These are phyloP conservation scores for Nemania bipapillata DNA, from an alignment of 2,329 filamentous ascomycete species.

Conservation along the genomic window DNA sequence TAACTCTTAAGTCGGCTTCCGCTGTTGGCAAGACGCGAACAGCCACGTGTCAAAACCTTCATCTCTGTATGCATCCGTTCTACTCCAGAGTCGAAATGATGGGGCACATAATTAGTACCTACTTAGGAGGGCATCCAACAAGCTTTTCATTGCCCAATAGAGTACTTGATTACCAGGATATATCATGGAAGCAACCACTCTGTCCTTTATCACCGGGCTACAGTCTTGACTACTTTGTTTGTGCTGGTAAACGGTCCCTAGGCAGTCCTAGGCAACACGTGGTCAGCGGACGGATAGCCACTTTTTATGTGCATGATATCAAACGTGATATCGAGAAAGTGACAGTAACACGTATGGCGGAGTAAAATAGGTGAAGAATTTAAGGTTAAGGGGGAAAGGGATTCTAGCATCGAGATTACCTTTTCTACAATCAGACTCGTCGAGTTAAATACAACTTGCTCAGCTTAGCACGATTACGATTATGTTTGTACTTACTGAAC, in stretches of 20 bases:
- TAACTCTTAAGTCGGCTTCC: too few species aligned
- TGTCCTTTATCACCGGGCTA: not conserved
- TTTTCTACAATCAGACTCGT: not conserved
- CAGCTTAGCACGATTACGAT: not conserved
- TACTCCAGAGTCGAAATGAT: too few species aligned
- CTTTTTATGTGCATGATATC: not conserved
- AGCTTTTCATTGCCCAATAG: not conserved
- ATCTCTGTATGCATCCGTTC: too few species aligned
- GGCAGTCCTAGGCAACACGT: not conserved
- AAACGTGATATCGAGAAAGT: not conserved
- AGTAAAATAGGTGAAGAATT: not conserved
- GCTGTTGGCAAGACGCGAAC: too few species aligned
- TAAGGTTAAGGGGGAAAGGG: too few species aligned
- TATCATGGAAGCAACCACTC: not conserved
- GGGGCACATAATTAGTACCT: too few species aligned
- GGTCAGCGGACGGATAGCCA: not conserved
- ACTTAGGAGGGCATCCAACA: not conserved
- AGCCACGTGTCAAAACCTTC: too few species aligned
- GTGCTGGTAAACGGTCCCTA: not conserved
- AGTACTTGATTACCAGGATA: not conserved
- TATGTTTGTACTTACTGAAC: too few species aligned
- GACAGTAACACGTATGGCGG: not conserved
- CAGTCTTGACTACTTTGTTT: not conserved
- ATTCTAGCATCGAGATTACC: too few species aligned
- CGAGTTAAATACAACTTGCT: not conserved